Conservation (phyloP, 2,329 filamentous ascomycete genomes). For the Colletotrichum destructivum region DNA sequence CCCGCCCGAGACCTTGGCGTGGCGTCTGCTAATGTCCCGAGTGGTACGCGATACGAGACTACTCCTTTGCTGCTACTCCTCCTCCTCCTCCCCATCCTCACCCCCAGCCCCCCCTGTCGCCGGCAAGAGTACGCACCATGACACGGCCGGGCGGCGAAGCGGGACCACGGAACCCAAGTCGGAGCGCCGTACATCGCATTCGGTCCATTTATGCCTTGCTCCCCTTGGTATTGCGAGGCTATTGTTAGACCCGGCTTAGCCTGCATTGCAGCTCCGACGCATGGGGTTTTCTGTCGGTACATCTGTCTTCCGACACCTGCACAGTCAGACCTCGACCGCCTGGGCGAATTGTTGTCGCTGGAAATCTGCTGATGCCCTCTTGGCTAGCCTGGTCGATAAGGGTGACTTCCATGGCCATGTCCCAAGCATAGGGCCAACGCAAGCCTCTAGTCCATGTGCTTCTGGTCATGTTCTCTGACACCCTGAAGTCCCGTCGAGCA, state of each 20-base stretch:
- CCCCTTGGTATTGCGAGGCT: slow-evolving; percentile 10
- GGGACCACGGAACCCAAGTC: not conserved
- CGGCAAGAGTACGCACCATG: slow-evolving; percentile 7
- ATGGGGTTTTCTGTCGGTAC: slow-evolving; percentile 2
- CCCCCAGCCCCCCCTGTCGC: slow-evolving; percentile 3
- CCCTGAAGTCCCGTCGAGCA: slow-evolving; percentile 2
- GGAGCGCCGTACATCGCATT: not conserved
- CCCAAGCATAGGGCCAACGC: not conserved
- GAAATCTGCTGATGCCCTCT: slow-evolving; percentile 24
- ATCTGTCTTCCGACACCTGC: slow-evolving; percentile 1
- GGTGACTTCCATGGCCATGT: not conserved
- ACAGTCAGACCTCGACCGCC: not conserved
- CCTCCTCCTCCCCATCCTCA: too few relatives aligned
- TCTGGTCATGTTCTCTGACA: slow-evolving; percentile 12
- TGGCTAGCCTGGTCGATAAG: not conserved
- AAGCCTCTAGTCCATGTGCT: not conserved
- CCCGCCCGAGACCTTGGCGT: slow-evolving; percentile 21
- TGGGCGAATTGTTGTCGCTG: slow-evolving; percentile 6
- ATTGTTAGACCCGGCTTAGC: slow-evolving; percentile 29
- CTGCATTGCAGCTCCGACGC: slow-evolving; percentile 24
- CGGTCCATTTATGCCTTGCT: not conserved
- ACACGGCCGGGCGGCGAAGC: slow-evolving; percentile 10
- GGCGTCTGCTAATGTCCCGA: slow-evolving; percentile 19
- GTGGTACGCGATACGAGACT: slow-evolving; percentile 27
- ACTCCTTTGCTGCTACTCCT: too few relatives aligned